Base-by-base conservation (phyloP, 2,329 filamentous ascomycete species). In the Fusarium annulatum region DNA sequence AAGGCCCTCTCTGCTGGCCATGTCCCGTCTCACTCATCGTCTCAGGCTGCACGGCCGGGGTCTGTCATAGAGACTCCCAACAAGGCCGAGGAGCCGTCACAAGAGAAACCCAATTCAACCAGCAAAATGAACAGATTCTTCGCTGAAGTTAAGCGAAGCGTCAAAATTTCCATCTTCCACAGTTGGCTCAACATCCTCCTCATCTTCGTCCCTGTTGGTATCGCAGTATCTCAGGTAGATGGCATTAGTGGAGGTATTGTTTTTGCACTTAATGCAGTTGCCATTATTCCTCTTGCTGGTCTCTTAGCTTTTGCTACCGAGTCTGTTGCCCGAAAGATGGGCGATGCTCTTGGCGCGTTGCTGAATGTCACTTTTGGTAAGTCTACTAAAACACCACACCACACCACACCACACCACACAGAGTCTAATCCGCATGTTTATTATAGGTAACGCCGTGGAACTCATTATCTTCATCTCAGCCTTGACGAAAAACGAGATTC, bases 181-280 rank as follows among this genome's bases (percentile, higher is more conserved):
- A 94, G 91, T 85, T 94, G 92, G 89, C 85, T 96, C 84, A 96
- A 96, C 80, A 77, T 94, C 61, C 85, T 96, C 74, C 85, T 96
- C 71, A 83, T 95, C 61, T 95, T 95, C 79, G 93, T 96, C 36
- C 94, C 93, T 12, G 86, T 93, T 60, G 94, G 93, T 76, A 95
- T 96, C 77, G 87, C 87, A 67, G 86, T 91, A 64, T 86, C 92
- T 63, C 84, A 87, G 62, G 80, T 90, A 34, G 79, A 82, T 15
- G 84, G 85, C 69, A 78, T 90, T 61, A 86, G 86, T 61, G 88
- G 91, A 26, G 91, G 88, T 48, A 83, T 93, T 64, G 84, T 93
- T 69, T 95, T 95, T 80, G 91, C 88, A 65, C 88, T 94, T 84
- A 95, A 95, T 80, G 91, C 91, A 58, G 85, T 94, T 73, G 92